Percentiles rank a stretch among this genome's conserved stretches.
phyloP scores from a whole-genome alignment of 805 yeast genomes.

The Lachancea nothofagi region DNA sequence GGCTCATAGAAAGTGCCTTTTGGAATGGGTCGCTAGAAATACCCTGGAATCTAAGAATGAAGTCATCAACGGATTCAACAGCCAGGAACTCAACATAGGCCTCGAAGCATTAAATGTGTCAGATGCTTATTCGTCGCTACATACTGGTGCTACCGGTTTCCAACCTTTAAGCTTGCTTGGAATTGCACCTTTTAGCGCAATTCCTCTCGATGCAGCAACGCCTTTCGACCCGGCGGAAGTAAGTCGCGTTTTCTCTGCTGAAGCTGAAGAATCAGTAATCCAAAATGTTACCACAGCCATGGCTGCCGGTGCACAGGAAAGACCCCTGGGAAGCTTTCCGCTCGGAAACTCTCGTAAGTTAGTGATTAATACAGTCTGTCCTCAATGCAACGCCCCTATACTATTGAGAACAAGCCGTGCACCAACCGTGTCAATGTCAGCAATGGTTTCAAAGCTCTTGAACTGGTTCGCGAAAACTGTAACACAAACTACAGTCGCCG shows the following conservation, averaged over 20 bases:
- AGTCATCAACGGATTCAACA: slow-evolving; percentile 1
- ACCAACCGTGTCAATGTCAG: slow-evolving; percentile 13
- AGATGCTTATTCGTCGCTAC: slow-evolving; percentile 7
- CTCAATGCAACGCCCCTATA: slow-evolving; percentile 29
- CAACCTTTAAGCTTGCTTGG: slow-evolving; percentile 4
- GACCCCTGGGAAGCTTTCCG: not conserved
- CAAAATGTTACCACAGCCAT: slow-evolving; percentile 7
- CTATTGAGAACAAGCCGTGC: slow-evolving; percentile 12
- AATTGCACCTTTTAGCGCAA: not conserved
- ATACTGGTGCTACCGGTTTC: not conserved
- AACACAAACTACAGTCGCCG: slow-evolving; percentile 6
- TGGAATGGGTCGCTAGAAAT: slow-evolving; percentile 10
- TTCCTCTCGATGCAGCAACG: not conserved
- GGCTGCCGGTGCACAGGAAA: slow-evolving; percentile 8
- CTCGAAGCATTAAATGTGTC: slow-evolving; percentile 8
- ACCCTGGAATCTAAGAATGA: slow-evolving; percentile 7
- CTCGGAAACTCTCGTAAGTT: slow-evolving; percentile 6
- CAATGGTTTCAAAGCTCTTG: slow-evolving; percentile 10
- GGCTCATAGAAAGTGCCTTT: slow-evolving; percentile 42
- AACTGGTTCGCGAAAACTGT: slow-evolving; percentile 6
- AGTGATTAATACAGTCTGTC: slow-evolving; percentile 25
- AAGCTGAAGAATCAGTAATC: slow-evolving; percentile 1
- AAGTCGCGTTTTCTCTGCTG: slow-evolving; percentile 5
- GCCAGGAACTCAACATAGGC: not conserved
- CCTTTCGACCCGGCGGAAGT: slow-evolving; percentile 6